Percentiles rank a stretch among this genome's conserved stretches.
Conservation (phyloP, 1,284 basidiomycete species). For the Cutaneotrichosporon sp. region DNA sequence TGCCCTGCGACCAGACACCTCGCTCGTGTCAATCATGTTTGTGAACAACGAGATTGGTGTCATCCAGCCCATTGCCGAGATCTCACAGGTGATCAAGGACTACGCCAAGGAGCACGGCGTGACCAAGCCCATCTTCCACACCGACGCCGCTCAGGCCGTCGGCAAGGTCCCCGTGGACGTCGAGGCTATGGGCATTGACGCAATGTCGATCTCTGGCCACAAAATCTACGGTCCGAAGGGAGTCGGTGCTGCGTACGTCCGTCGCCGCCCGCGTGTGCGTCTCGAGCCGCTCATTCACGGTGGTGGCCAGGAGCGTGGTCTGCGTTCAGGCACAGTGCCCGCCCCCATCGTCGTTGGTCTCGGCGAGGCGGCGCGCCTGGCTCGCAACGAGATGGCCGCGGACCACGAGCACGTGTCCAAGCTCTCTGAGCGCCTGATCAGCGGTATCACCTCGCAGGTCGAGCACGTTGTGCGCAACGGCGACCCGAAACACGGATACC, state of each 20-base stretch:
- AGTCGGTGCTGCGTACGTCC: constrained; percentile 88
- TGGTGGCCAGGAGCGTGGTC: constrained; percentile 94
- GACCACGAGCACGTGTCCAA: constrained; percentile 74
- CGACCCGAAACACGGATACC: constrained; percentile 70
- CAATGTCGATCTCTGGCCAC: constrained; percentile 95
- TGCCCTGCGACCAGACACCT: constrained; percentile 79
- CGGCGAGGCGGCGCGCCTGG: constrained; percentile 91
- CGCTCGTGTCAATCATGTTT: constrained; percentile 91
- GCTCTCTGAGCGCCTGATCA: constrained; percentile 76
- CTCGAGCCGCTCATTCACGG: constrained; percentile 93
- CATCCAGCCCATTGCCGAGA: constrained; percentile 95
- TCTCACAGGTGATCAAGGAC: constrained; percentile 67
- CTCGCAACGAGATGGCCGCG: constrained; percentile 83
- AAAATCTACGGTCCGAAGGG: constrained; percentile 99
- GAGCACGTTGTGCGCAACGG: constrained; percentile 93
- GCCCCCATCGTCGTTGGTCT: constrained; percentile 87
- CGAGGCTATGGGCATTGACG: constrained; percentile 90
- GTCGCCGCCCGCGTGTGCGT: constrained; percentile 85
- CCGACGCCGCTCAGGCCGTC: constrained; percentile 93
- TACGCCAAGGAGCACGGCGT: constrained; percentile 55
- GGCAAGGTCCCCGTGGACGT: constrained; percentile 91
- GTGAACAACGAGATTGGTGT: constrained; percentile 99
- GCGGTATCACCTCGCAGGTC: constrained; percentile 74
- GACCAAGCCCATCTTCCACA: constrained; percentile 92
- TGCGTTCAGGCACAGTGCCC: constrained; percentile 89